phyloP scores from a whole-genome alignment of 768 basidiomycete genomes.

The Aureoboletus auriporus region DNA sequence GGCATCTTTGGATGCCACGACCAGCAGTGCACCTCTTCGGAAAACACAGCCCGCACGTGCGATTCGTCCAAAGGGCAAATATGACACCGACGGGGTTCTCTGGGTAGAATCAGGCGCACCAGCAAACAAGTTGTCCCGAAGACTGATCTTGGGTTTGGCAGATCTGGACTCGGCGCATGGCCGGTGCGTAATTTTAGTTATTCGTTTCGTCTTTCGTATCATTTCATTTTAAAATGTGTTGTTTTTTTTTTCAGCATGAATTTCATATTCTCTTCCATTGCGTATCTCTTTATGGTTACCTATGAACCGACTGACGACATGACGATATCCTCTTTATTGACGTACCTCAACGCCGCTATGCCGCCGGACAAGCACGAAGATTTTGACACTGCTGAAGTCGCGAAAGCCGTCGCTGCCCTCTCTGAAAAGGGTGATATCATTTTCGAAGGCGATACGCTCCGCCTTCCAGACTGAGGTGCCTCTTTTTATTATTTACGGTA shows the following conservation, averaged over 20 bases:
- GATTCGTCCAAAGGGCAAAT: slow-evolving; percentile 25
- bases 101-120: slow-evolving; percentile 13
- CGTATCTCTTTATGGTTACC: slow-evolving; percentile 63
- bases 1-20: slow-evolving; percentile 14
- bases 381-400: slow-evolving; percentile 73
- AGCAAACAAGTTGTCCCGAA: slow-evolving; percentile 21
- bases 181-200: slow-evolving; percentile 42
- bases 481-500: neutral
- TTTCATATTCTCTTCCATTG: slow-evolving; percentile 59
- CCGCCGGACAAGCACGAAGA: slow-evolving; percentile 79
- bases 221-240: slow-evolving; percentile 2
- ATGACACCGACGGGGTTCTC: slow-evolving; percentile 20
- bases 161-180: slow-evolving; percentile 59
- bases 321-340: slow-evolving; percentile 62
- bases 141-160: slow-evolving; percentile 37
- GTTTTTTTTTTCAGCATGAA: slow-evolving; percentile 37
- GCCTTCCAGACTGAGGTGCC: slow-evolving; percentile 20
- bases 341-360: slow-evolving; percentile 73
- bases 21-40: slow-evolving; percentile 6
- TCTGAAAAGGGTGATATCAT: slow-evolving; percentile 45
- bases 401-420: slow-evolving; percentile 42
- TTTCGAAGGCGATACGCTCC: slow-evolving; percentile 48
- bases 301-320: slow-evolving; percentile 66
- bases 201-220: neutral
- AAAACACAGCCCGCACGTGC: slow-evolving; percentile 23